Conservation (phyloP, 2,329 filamentous ascomycete genomes). For the Trichoderma citrinoviride region DNA sequence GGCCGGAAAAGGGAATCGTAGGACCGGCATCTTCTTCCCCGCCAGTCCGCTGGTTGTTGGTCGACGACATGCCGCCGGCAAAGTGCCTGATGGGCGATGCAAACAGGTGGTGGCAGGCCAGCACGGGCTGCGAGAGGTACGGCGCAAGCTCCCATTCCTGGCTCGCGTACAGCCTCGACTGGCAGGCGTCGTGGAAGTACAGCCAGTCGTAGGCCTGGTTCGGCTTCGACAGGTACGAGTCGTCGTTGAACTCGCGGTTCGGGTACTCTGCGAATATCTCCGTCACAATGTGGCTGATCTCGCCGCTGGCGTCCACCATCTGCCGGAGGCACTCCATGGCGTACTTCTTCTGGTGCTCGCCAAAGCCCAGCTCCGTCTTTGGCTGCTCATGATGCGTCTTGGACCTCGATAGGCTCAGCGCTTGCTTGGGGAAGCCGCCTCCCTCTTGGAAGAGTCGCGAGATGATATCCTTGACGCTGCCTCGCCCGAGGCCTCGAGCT, state of each 20-base stretch:
- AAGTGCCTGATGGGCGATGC: slow-evolving; percentile 62
- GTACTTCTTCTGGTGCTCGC: slow-evolving; percentile 68
- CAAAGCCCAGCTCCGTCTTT: slow-evolving; percentile 63
- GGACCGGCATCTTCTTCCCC: slow-evolving; percentile 47
- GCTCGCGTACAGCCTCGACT: slow-evolving; percentile 71
- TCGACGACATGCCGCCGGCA: slow-evolving; percentile 34
- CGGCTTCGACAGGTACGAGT: slow-evolving; percentile 85
- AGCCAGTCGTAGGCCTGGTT: slow-evolving; percentile 90
- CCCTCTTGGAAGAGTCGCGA: slow-evolving; percentile 76
- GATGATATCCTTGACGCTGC: slow-evolving; percentile 71
- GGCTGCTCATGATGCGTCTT: slow-evolving; percentile 54
- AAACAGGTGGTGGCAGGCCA: slow-evolving; percentile 91
- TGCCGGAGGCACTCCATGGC: slow-evolving; percentile 70
- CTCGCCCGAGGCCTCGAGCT: slow-evolving; percentile 67
- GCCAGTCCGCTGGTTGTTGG: neutral
- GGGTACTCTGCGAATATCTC: slow-evolving; percentile 88
- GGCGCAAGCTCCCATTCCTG: slow-evolving; percentile 92
- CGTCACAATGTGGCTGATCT: slow-evolving; percentile 73
- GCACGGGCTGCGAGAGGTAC: slow-evolving; percentile 80
- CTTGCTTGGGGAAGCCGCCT: slow-evolving; percentile 68
- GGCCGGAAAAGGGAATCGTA: slow-evolving; percentile 73
- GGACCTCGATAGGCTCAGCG: slow-evolving; percentile 40
- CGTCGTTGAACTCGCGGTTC: slow-evolving; percentile 86
- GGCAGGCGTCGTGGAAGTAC: slow-evolving; percentile 84
- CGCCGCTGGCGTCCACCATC: slow-evolving; percentile 76